These are phyloP conservation scores for Penicillium polonicum DNA, from an alignment of 2,329 filamentous ascomycete genomes.

Conservation along the genomic window DNA sequence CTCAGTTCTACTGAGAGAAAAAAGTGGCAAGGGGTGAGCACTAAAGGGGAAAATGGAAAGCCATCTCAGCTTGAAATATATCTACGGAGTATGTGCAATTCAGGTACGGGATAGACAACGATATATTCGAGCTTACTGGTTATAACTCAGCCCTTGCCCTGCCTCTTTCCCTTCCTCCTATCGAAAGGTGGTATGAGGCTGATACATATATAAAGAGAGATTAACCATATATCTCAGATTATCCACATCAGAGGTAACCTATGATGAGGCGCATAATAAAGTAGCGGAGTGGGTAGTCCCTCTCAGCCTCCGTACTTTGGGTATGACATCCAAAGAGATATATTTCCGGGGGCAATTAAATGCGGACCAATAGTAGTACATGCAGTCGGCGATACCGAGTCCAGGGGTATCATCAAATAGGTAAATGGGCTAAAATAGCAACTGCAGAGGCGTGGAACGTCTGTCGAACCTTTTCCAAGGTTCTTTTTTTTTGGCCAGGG, in stretches of 20 bases:
- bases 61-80: neutral
- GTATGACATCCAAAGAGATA: neutral
- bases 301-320: neutral
- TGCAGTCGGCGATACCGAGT: neutral
- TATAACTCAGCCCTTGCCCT: neutral
- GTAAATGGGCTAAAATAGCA: neutral
- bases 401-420: neutral
- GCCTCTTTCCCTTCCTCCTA: neutral
- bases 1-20: neutral
- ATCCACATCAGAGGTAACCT: neutral
- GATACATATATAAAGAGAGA: neutral
- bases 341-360: neutral
- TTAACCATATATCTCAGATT: neutral
- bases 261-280: neutral
- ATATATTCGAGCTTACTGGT: neutral
- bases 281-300: neutral
- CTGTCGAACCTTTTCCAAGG: slow-evolving; percentile 7
- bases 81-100: neutral
- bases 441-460: slow-evolving; percentile 9
- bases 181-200: neutral
- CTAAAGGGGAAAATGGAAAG: neutral
- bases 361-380: neutral
- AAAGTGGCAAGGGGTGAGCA: neutral
- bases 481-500: neutral
- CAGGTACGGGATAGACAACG: neutral